phyloP scores from a whole-genome alignment of 2,329 filamentous ascomycete genomes.

The Septoria petroselini region DNA sequence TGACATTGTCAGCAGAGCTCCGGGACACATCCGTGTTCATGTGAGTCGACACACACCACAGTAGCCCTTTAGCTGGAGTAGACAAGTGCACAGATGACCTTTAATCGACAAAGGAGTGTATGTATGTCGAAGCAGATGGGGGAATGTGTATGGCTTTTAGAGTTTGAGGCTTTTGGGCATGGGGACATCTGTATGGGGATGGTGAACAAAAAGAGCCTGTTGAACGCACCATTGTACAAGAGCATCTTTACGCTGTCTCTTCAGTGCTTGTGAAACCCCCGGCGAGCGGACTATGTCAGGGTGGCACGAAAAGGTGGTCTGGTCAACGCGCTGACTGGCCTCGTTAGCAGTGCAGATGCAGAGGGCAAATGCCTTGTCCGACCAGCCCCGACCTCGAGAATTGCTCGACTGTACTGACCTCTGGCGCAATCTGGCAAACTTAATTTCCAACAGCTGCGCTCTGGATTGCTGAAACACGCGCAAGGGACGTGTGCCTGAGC shows the following conservation, averaged over 20 bases:
- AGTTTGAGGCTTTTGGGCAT: conserved; percentile 25
- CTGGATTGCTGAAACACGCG: conserved; percentile 33
- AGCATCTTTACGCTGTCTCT: conserved; percentile 26
- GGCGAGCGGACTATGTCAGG: conserved; percentile 29
- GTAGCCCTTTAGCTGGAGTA: conserved; percentile 15
- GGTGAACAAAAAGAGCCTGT: conserved; percentile 20
- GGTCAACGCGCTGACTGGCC: conserved; percentile 28
- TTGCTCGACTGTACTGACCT: conserved; percentile 18
- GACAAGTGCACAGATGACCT: conserved; percentile 18
- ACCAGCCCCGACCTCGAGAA: conserved; percentile 24
- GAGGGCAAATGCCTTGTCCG: conserved; percentile 35
- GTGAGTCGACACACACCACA: conserved; percentile 29
- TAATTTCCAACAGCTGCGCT: conserved; percentile 29
- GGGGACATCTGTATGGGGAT: conserved; percentile 17
- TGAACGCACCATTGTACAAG: conserved; percentile 35
- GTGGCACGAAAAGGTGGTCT: conserved; percentile 29
- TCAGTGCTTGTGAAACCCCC: conserved; percentile 26
- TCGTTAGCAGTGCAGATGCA: conserved; percentile 26
- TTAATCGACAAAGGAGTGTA: conserved; percentile 22
- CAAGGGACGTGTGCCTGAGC: conserved; percentile 29
- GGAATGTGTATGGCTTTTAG: conserved; percentile 33
- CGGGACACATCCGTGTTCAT: conserved; percentile 20
- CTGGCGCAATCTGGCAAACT: conserved; percentile 12
- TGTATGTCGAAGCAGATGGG: conserved; percentile 15
- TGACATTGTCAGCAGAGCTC: conserved; percentile 10